Base-by-base conservation (phyloP, 768 basidiomycete species). In the Macrolepiota fuliginosa region DNA sequence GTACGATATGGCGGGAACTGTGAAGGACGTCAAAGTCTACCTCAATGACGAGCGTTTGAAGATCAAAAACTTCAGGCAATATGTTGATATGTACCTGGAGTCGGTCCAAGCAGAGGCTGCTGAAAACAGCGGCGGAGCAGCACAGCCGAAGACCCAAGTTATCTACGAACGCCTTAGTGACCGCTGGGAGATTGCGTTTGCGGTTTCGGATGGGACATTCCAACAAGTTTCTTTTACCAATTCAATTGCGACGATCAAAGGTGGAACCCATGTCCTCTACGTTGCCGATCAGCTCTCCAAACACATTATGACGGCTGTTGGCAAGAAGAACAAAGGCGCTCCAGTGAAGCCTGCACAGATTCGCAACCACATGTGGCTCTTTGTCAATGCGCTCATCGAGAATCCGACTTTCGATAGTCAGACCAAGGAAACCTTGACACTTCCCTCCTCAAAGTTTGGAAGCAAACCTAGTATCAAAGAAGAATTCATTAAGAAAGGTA, bases 391-490 rank as follows among this genome's bases (percentile, higher is more conserved):
- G 13, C 80, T 97, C 63, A 89, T 99, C 66, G 96, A 96, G 77
- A 99, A 99, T 70, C 96, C 97, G 9, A 93, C 94, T 0, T 99
- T 99, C 75, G 96, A 99, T 81, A 95, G 93, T 81, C 97, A 99
- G 74, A 98, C 97, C 39, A 99, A 99, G 78, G 97, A 99, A 73
- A 91, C 88, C 3, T 77, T 99, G 66, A 98, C 96, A 1, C 76
- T 98, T 49, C 87, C 89, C 2, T 77, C 89, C 19, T 88, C 86
- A 32, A 96, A 96, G 74, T 99, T 98, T 70, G 93, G 95, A 10
- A 90, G 90, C 47, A 96, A 90, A 73, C 92, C 94, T 2, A 75
- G 74, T 1, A 69, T 98, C 12, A 85, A 90, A 1, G 96, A 98
- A 56, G 95, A 97, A 0, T 98, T 98, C 71, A 83, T 96, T 80